Evolutionary conservation across 2,329 filamentous ascomycete genomes (phyloP).

Genomic region (Fusarium solani-melongenae): DNA sequence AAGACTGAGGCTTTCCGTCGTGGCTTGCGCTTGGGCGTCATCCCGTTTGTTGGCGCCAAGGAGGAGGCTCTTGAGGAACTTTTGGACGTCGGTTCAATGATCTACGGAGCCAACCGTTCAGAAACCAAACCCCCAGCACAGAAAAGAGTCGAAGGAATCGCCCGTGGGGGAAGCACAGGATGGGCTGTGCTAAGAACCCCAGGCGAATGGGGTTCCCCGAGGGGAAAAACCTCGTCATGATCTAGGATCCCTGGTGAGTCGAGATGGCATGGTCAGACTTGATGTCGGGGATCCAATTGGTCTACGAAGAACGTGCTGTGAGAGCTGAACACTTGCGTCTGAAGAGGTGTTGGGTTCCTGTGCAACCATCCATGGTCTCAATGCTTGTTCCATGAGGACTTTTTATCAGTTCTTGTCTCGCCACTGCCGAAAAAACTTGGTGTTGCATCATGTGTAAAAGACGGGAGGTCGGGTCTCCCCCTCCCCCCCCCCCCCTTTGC

Average conservation of each 20-base stretch:
- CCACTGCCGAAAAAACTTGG: constrained; percentile 3
- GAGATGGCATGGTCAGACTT: constrained; percentile 12
- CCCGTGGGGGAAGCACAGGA: not conserved
- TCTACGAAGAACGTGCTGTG: not conserved
- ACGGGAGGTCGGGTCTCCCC: not conserved
- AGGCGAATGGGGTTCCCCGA: constrained; percentile 1
- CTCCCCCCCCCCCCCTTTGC: not conserved
- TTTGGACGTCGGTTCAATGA: not conserved
- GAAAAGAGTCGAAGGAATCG: not conserved
- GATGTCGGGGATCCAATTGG: constrained; percentile 14
- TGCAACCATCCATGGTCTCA: not conserved
- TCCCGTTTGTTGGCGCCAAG: constrained; percentile 1
- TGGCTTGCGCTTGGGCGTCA: not conserved
- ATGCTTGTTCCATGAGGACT: not conserved
- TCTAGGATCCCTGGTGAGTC: not conserved
- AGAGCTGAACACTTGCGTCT: not conserved
- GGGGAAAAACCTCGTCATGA: not conserved
- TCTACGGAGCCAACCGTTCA: not conserved
- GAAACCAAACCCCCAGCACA: too few relatives aligned
- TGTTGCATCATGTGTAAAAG: constrained; percentile 5
- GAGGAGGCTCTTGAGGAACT: not conserved
- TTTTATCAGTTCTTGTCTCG: not conserved
- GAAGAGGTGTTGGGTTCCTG: not conserved
- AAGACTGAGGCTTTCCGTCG: not conserved
- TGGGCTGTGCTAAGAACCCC: not conserved